A percentile compares a stretch with the other conserved stretches of the same genome.
Conservation (phyloP, 441 rosid species). For the Populus hybrid region DNA sequence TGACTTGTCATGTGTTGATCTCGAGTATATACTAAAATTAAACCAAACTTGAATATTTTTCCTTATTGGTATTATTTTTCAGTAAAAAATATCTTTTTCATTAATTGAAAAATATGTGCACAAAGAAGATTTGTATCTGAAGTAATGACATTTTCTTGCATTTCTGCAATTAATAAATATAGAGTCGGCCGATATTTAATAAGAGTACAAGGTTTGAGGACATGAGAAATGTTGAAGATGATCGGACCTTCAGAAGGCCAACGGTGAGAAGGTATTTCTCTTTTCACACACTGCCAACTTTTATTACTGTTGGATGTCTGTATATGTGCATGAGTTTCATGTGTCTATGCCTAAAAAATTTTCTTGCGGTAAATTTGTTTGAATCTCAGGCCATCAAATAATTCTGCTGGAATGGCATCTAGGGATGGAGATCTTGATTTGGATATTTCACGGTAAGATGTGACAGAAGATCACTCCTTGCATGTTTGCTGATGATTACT, state of each 20-base stretch:
- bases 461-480: not conserved
- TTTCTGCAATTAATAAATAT: conserved; percentile 25
- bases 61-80: not conserved
- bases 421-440: conserved; percentile 88
- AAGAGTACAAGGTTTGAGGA: conserved; percentile 98
- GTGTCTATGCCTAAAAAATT: not conserved
- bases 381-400: conserved; percentile 57
- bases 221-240: conserved; percentile 77
- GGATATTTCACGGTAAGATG: conserved; percentile 64
- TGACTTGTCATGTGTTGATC: not conserved
- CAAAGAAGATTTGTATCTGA: not conserved
- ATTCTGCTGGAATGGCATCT: conserved; percentile 69
- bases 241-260: conserved; percentile 73
- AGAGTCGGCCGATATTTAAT: conserved; percentile 96
- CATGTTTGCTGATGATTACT: not conserved
- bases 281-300: not conserved
- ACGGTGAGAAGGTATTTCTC: conserved; percentile 60
- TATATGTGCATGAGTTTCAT: not conserved
- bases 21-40: not conserved
- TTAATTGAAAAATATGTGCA: not conserved
- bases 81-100: not conserved
- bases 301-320: not conserved
- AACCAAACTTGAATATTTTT: not conserved
- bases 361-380: not conserved
- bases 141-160: not conserved